Evolutionary conservation across 306 rosid genomes (phyloP).

Genomic region (Acmispon strigosus): DNA sequence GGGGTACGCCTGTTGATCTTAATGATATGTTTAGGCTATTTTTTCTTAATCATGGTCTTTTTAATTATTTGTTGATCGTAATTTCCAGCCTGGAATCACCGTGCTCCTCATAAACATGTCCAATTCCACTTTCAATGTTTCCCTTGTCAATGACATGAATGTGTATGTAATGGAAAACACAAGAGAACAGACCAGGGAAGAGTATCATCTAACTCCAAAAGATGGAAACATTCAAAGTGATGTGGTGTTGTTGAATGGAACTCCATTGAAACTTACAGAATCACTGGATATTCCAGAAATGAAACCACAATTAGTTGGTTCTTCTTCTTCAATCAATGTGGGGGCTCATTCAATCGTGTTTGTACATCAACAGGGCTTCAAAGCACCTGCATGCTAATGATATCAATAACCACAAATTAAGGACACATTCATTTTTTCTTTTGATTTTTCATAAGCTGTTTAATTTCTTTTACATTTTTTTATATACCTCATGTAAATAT

Average conservation of each 20-base stretch:
- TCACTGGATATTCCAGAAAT: conserved; percentile 38
- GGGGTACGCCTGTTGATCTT: not conserved
- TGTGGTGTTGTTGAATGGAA: conserved; percentile 44
- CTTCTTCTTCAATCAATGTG: conserved; percentile 27
- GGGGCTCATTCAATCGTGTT: conserved; percentile 43
- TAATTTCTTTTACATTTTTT: too few relatives aligned
- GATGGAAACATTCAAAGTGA: conserved; percentile 47
- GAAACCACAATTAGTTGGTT: conserved; percentile 32
- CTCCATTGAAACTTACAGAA: conserved; percentile 31
- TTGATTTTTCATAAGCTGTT: not conserved
- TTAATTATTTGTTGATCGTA: not conserved
- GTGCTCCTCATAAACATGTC: conserved; percentile 56
- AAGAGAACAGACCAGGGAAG: conserved; percentile 29
- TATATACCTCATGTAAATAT: too few relatives aligned
- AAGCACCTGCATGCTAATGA: conserved; percentile 47
- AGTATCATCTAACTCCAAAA: conserved; percentile 60
- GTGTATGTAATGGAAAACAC: not conserved
- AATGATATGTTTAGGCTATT: too few relatives aligned
- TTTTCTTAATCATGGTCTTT: too few relatives aligned
- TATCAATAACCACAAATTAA: not conserved
- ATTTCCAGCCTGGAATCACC: conserved; percentile 40
- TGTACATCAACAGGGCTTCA: conserved; percentile 23
- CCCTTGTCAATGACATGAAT: conserved; percentile 26
- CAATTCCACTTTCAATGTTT: conserved; percentile 33
- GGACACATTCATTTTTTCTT: not conserved